A percentile compares a stretch with the other conserved stretches of the same genome.
phyloP scores from a whole-genome alignment of 495 filamentous ascomycete genomes.

The Friedmanniomyces simplex region DNA sequence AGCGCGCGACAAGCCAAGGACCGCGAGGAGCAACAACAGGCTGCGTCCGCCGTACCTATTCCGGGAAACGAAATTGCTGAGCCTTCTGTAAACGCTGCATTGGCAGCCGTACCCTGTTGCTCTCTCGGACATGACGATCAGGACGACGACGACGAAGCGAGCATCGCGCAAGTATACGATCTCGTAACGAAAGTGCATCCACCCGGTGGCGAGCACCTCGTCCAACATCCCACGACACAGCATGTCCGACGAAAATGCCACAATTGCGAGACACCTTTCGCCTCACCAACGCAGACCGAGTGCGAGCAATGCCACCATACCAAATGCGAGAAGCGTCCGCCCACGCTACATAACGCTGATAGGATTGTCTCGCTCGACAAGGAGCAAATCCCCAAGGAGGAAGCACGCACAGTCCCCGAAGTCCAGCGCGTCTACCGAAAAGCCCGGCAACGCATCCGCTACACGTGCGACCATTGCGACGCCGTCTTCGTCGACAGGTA shows the following conservation, averaged over 20 bases:
- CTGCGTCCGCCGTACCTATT: background rate
- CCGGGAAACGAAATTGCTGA: background rate
- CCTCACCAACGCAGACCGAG: conserved; percentile 25
- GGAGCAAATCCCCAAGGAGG: conserved; percentile 26
- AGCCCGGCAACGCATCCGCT: conserved; percentile 17
- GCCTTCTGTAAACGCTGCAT: background rate
- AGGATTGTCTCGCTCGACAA: conserved; percentile 52
- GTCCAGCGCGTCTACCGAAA: conserved; percentile 28
- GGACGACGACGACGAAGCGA: background rate
- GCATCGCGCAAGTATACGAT: background rate
- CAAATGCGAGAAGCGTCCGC: conserved; percentile 72
- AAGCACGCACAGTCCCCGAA: conserved; percentile 24
- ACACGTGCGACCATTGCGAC: conserved; percentile 8
- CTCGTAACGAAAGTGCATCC: background rate
- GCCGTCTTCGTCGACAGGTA: background rate
- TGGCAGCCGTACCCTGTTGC: background rate
- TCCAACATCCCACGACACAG: background rate
- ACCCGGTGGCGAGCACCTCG: background rate
- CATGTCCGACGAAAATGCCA: background rate
- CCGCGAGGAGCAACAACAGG: background rate
- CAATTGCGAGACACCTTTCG: conserved; percentile 54
- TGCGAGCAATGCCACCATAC: conserved; percentile 65
- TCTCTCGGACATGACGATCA: background rate
- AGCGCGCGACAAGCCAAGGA: background rate
- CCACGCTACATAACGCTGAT: conserved; percentile 35